phyloP scores from a whole-genome alignment of 257 asterid genomes.

The Capsicum rhomboideum region DNA sequence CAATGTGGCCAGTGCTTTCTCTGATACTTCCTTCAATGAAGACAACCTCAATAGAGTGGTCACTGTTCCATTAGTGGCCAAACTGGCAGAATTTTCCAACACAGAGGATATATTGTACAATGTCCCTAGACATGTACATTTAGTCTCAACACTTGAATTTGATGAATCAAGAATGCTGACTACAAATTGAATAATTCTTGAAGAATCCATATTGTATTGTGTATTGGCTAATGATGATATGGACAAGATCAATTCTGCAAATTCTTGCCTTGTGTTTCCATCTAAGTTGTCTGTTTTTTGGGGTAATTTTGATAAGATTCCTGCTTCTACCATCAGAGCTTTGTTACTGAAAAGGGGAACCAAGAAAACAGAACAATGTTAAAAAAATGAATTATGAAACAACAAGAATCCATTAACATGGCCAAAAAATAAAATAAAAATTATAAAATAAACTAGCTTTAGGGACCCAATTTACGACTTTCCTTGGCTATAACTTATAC shows the following conservation, averaged over 20 bases:
- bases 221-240: constrained; percentile 54
- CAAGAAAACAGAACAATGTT: not conserved
- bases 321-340: constrained; percentile 80
- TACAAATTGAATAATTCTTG: constrained; percentile 31
- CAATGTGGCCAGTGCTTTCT: constrained; percentile 53
- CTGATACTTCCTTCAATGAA: constrained; percentile 39
- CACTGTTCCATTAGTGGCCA: constrained; percentile 33
- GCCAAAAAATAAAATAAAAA: not conserved
- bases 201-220: constrained; percentile 35
- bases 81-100: constrained; percentile 32
- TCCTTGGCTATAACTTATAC: not conserved
- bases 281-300: constrained; percentile 21
- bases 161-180: constrained; percentile 48
- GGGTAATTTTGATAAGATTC: constrained; percentile 60
- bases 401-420: not conserved
- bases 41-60: constrained; percentile 32
- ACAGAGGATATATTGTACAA: constrained; percentile 55
- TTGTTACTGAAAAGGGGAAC: constrained; percentile 61
- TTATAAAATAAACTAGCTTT: not conserved
- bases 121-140: constrained; percentile 36
- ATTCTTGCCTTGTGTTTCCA: constrained; percentile 38
- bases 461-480: not conserved
- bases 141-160: constrained; percentile 31
- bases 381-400: not conserved
- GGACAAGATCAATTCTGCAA: constrained; percentile 48